Evolutionary conservation across 2,329 filamentous ascomycete genomes (phyloP).

Genomic region (Aspergillus caelatus): DNA sequence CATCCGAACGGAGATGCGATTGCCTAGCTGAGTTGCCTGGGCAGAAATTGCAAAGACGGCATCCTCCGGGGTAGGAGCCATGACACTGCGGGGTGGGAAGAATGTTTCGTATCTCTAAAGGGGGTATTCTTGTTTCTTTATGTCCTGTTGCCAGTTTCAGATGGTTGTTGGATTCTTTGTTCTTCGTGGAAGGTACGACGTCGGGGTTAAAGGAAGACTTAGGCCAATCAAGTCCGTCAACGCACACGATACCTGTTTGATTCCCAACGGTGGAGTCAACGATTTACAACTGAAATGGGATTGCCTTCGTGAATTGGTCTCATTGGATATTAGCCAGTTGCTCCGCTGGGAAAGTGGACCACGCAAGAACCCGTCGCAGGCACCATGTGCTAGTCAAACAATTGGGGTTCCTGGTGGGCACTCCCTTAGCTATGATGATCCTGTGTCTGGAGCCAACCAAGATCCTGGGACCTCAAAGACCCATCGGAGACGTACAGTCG

Average conservation of each 20-base stretch:
- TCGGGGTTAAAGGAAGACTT: neutral
- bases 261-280: neutral
- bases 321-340: neutral
- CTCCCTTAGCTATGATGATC: neutral
- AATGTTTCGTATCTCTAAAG: neutral
- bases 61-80: slow-evolving; percentile 18
- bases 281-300: neutral
- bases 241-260: neutral
- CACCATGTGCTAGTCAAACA: neutral
- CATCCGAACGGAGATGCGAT: slow-evolving; percentile 66
- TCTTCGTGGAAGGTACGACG: neutral
- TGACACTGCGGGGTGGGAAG: neutral
- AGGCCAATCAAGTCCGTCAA: too few relatives aligned
- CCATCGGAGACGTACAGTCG: neutral
- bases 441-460: neutral
- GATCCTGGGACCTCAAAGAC: neutral
- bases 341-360: neutral
- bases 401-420: neutral
- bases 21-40: slow-evolving; percentile 62
- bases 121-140: neutral
- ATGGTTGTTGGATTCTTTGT: neutral
- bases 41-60: slow-evolving; percentile 49
- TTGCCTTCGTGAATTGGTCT: neutral
- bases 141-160: neutral
- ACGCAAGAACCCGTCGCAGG: neutral